Evolutionary conservation across 805 yeast species (phyloP).

Genomic region (Ogataea zsoltii): DNA sequence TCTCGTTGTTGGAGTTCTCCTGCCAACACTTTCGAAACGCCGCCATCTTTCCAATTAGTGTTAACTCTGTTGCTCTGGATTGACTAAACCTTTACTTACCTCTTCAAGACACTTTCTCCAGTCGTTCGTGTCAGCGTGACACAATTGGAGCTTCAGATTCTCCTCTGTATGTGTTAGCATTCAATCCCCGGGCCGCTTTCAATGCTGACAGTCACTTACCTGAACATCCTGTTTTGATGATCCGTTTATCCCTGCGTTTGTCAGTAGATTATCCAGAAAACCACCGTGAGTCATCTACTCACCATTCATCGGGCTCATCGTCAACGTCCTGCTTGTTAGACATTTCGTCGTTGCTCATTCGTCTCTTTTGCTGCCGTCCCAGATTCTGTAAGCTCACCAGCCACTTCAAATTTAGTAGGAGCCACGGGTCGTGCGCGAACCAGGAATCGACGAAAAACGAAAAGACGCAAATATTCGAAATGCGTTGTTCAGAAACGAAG

Average conservation of each 20-base stretch:
- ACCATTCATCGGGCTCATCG: slow-evolving; percentile 74
- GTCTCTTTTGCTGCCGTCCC: neutral
- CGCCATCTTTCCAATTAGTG: slow-evolving; percentile 34
- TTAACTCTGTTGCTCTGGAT: neutral
- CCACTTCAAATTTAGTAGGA: neutral
- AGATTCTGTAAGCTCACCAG: too few species aligned
- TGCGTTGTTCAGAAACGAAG: slow-evolving; percentile 22
- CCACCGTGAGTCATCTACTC: slow-evolving; percentile 17
- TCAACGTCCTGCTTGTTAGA: slow-evolving; percentile 29
- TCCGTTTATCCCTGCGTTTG: slow-evolving; percentile 61
- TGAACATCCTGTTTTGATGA: slow-evolving; percentile 72
- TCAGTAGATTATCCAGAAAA: slow-evolving; percentile 4
- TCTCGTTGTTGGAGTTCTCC: slow-evolving; percentile 36
- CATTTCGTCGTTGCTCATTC: neutral
- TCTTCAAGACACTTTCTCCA: slow-evolving; percentile 76
- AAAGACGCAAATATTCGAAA: slow-evolving; percentile 5
- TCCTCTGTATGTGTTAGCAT: slow-evolving; percentile 43
- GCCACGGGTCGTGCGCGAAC: slow-evolving; percentile 4
- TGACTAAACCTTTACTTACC: slow-evolving; percentile 38
- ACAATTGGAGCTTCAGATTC: slow-evolving; percentile 66
- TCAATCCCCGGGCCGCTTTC: too few species aligned
- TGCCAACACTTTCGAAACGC: slow-evolving; percentile 47
- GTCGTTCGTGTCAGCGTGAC: slow-evolving; percentile 80
- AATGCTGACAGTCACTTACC: too few species aligned
- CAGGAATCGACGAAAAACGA: slow-evolving; percentile 4